Base-by-base conservation (phyloP, 805 yeast genomes). In the Metschnikowia kunwiensis region DNA sequence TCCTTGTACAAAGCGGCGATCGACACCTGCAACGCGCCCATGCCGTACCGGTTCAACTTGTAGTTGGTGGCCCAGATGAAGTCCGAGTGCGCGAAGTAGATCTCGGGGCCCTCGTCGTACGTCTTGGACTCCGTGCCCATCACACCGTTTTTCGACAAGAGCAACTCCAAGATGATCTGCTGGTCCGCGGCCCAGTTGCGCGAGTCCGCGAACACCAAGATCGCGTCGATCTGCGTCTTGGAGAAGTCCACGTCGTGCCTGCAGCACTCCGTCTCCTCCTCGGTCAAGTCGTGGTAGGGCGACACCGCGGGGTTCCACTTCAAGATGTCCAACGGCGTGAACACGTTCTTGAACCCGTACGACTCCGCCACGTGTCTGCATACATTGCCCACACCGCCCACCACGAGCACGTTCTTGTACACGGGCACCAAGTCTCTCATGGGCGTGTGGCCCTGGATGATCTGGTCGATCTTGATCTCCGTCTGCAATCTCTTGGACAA, bases 141-240 rank as follows among this genome's bases (percentile, higher is more conserved):
- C 27, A 74, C 77, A 53, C 96, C 96, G 41, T 75, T 65, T 50
- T 83, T 75, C 38, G 88, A 79, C 60, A 86, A 68, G 36, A 87
- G 70, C 51, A 87, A 68, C 55, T 87, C 96, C 55, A 86, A 68
- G 43, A 86, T 85, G 55, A 87, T 85, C 61, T 87, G 96, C 60
- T 86, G 88, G 61, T 87, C 96, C 19, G 86, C 87, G 27, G 95
- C 95, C 94, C 94, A 86, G 56, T 86, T 87, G 63, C 94, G 75
- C 6, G 93, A 80, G 64, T 87, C 96, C 8, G 95, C 95, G 68
- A 87, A 87, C 29, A 86, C 95, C 56, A 87, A 65, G 39, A 87
- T 82, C 10, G 91, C 94, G 45, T 87, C 89, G 44, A 87, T 83
- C 14, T 71, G 60, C 24, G 75, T 68, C 55, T 80, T 75, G 24